Conservation (phyloP, 768 basidiomycete genomes). For the Rhizopogon rudus region DNA sequence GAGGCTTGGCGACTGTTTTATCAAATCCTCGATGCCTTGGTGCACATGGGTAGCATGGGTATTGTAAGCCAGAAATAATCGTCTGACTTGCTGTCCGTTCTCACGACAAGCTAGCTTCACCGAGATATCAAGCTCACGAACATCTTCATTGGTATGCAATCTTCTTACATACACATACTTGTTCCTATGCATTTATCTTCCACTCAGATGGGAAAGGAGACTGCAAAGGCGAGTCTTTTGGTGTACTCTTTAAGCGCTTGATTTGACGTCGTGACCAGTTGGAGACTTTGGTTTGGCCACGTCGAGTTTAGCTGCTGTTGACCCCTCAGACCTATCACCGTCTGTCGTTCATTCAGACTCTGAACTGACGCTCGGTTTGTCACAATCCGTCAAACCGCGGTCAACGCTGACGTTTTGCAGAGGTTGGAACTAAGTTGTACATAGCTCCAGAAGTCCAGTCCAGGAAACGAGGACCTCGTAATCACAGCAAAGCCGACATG, state of each 20-base stretch:
- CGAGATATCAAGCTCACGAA: slow-evolving; percentile 92
- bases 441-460: slow-evolving; percentile 89
- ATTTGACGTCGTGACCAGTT: slow-evolving; percentile 36
- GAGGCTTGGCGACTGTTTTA: slow-evolving; percentile 89
- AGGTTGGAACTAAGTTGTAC: slow-evolving; percentile 88
- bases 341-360: slow-evolving; percentile 41
- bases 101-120: slow-evolving; percentile 44
- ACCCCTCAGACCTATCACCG: slow-evolving; percentile 61
- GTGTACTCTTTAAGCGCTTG: background rate
- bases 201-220: slow-evolving; percentile 71
- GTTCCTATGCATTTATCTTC: background rate
- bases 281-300: slow-evolving; percentile 94
- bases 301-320: slow-evolving; percentile 72
- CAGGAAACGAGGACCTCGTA: slow-evolving; percentile 54
- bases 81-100: background rate
- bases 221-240: slow-evolving; percentile 54
- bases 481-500: slow-evolving; percentile 89
- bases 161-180: background rate
- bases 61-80: slow-evolving; percentile 53
- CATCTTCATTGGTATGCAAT: slow-evolving; percentile 80
- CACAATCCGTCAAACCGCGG: background rate
- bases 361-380: slow-evolving; percentile 72
- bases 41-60: slow-evolving; percentile 84
- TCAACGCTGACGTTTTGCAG: slow-evolving; percentile 27
- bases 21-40: slow-evolving; percentile 85